phyloP scores from a whole-genome alignment of 345 rosid genomes.

The Orychophragmus violaceus region DNA sequence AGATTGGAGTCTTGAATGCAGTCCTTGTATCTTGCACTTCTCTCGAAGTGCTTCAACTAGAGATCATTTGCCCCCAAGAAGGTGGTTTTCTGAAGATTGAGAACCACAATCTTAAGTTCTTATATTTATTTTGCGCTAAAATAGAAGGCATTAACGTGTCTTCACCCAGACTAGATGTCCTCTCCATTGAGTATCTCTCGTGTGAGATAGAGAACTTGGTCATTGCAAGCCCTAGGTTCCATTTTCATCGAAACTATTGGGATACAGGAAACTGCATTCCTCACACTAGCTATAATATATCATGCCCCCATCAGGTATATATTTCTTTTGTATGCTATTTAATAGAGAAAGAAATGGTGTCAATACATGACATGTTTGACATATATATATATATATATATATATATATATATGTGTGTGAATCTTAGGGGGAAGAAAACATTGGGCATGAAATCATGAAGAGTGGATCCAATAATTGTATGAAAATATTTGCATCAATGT shows the following conservation, averaged over 20 bases:
- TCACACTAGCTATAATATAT: background rate
- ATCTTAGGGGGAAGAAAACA: background rate
- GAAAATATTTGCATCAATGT: background rate
- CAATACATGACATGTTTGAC: background rate
- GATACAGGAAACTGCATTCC: background rate
- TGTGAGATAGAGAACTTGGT: too few species aligned
- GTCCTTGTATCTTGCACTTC: too few species aligned
- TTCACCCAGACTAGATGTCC: too few species aligned
- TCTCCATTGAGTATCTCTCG: too few species aligned
- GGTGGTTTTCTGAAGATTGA: too few species aligned
- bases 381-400: background rate
- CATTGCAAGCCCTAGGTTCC: background rate
- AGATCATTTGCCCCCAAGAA: too few species aligned
- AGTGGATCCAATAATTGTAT: background rate
- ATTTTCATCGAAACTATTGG: slow-evolving; percentile 5
- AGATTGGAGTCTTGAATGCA: too few species aligned
- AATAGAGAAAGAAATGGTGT: background rate
- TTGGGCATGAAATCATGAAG: background rate
- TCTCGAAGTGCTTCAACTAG: too few species aligned
- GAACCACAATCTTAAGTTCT: too few species aligned
- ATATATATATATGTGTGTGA: background rate
- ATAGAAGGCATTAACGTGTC: too few species aligned
- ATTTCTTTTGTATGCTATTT: background rate
- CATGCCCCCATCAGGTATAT: background rate
- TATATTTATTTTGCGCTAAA: too few species aligned